A percentile compares a stretch with the other conserved stretches of the same genome.
phyloP scores from a whole-genome alignment of 306 rosid genomes.

The Carpinus viminea region DNA sequence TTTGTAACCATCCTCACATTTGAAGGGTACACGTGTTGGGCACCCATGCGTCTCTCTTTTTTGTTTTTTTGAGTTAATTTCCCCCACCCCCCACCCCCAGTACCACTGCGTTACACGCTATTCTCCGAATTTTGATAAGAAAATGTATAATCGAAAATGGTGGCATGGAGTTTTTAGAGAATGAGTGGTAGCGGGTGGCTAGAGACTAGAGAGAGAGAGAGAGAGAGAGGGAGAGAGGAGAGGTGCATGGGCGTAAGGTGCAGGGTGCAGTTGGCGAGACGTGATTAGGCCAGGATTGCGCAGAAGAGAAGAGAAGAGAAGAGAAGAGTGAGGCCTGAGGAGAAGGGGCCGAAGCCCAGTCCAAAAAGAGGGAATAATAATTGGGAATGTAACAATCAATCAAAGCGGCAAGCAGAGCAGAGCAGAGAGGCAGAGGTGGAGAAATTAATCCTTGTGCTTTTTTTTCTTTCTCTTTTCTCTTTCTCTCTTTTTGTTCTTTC shows the following conservation, averaged over 20 bases:
- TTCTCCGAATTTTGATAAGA: not conserved
- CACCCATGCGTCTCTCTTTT: not conserved
- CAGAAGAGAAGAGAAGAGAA: not conserved
- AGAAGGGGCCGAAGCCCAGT: not conserved
- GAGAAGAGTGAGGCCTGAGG: not conserved
- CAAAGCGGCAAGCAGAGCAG: not conserved
- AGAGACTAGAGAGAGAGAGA: too few species aligned
- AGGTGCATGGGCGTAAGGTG: too few species aligned
- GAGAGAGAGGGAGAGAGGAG: too few species aligned
- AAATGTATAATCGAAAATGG: too few species aligned
- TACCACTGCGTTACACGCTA: slow-evolving; percentile 11
- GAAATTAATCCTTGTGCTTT: not conserved
- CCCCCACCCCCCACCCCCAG: slow-evolving; percentile 7
- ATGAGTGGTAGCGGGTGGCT: too few species aligned
- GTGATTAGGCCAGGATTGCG: too few species aligned
- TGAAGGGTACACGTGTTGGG: slow-evolving; percentile 40
- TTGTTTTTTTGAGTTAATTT: not conserved
- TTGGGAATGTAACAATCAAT: not conserved
- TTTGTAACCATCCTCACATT: slow-evolving; percentile 29
- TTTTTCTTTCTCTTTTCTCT: slow-evolving; percentile 11
- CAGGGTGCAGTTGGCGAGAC: too few species aligned
- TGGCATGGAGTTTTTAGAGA: too few species aligned
- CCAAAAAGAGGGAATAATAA: slow-evolving; percentile 7
- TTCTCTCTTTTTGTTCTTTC: slow-evolving; percentile 40
- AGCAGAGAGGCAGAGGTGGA: not conserved